Base-by-base conservation (phyloP, 2,329 filamentous ascomycete species). In the Paracoccidioides lutzii region DNA sequence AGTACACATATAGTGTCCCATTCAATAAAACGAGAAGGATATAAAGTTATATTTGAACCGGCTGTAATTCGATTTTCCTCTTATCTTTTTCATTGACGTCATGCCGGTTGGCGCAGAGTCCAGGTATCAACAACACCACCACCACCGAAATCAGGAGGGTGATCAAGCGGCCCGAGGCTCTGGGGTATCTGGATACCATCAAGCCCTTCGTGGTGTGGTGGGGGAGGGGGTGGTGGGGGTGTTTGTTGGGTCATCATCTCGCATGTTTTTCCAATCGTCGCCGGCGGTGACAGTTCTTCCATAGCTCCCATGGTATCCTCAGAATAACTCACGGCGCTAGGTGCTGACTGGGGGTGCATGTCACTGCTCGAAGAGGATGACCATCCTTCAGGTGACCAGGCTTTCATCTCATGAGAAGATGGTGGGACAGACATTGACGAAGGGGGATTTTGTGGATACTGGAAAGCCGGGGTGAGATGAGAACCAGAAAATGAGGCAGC, bases 301-400 rank as follows among this genome's bases (percentile, higher is more conserved):
- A 48, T n/a, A 5, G 77, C 80, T 12, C 76, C 80, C 56, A 81
- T 62, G 57, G 79, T 81, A 64, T 82, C 80, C 49, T 82, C 80
- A 5, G 78, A 81, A 58, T 81, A 79, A 66, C 79, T 81, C 35
- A 81, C 67, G 3, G 81, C 78, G 58, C 79, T 82, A 60, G 78
- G 78, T 35, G 78, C 68, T 12, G 66, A 55, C 63, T 68, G 12
- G 70, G 60, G 38, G 7, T 52, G 53, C 8, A 58, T 41, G 30
- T 74, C 71, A n/a, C 71, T 70, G 60, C 68, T 66, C 48, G 64
- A 72, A 52, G 64, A 68, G 12, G 71, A 61, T 54, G 67, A 67
- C 73, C 72, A 70, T 4, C 67, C 63, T 52, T 71, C 68, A 0
- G 69, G 67, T 3, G 69, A 69, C 59, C 73, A 66, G 22, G 67